A percentile compares a stretch with the other conserved stretches of the same genome.
Conservation (phyloP, 768 basidiomycete species). For the Tylopilus vinaceipallidus region DNA sequence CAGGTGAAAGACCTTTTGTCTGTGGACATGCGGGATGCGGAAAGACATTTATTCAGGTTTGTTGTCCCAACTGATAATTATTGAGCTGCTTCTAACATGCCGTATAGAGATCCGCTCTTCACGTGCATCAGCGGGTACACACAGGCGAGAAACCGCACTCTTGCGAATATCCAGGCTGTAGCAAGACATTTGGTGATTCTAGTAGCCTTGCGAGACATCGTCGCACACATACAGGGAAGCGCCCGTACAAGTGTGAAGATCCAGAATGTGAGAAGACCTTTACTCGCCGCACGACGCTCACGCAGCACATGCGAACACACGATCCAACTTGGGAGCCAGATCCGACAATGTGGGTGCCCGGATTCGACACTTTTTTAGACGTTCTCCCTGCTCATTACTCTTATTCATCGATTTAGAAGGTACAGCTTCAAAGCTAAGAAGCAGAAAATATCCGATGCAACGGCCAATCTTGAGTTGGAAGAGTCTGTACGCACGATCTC, state of each 20-base stretch:
- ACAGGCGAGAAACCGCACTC: constrained; percentile 92
- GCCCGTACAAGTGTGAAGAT: constrained; percentile 84
- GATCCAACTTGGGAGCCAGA: constrained; percentile 85
- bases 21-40: constrained; percentile 73
- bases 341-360: constrained; percentile 64
- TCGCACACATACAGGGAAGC: constrained; percentile 83
- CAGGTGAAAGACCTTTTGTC: constrained; percentile 82
- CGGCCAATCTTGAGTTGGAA: constrained; percentile 59
- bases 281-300: constrained; percentile 80
- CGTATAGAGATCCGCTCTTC: constrained; percentile 78
- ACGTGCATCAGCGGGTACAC: constrained; percentile 86
- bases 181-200: constrained; percentile 87
- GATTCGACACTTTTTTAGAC: neutral
- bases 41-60: constrained; percentile 90
- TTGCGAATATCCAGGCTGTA: constrained; percentile 87
- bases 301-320: constrained; percentile 85
- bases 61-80: constrained; percentile 9
- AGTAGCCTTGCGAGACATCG: constrained; percentile 90
- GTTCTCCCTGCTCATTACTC: neutral
- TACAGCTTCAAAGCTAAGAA: constrained; percentile 79
- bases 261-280: constrained; percentile 84
- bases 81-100: constrained; percentile 8
- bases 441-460: constrained; percentile 47
- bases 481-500: constrained; percentile 77
- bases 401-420: constrained; percentile 46